These are phyloP conservation scores for Monilinia fructicola DNA, from an alignment of 2,329 filamentous ascomycete species.

Conservation along the genomic window DNA sequence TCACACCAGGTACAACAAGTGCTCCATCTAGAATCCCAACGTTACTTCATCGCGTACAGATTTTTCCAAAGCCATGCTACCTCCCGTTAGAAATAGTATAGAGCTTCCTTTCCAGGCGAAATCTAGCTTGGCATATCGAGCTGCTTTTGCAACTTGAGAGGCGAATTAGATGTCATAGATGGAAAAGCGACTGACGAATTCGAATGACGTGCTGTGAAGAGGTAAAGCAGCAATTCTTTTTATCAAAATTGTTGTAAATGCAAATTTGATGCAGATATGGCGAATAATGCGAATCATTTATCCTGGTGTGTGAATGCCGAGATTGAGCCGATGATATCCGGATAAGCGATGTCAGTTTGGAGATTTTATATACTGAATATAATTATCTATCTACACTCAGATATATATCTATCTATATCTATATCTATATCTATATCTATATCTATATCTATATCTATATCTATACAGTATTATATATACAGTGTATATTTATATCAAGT, in stretches of 20 bases:
- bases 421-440: no score
- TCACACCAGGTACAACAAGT: no score
- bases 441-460: no score
- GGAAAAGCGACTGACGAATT: not conserved
- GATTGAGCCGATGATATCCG: not conserved
- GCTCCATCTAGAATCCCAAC: no score
- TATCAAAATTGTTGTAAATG: not conserved
- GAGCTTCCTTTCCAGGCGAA: slow-evolving; percentile 3
- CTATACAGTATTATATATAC: no score
- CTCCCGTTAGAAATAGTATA: not conserved
- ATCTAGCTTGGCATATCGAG: not conserved
- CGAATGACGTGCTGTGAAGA: not conserved
- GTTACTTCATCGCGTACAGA: slow-evolving; percentile 2
- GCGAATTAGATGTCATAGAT: not conserved
- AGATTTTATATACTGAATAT: no score
- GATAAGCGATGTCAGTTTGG: no score
- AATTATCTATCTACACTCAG: no score
- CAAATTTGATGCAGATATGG: slow-evolving; percentile 12
- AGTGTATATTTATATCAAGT: no score
- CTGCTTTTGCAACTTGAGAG: not conserved
- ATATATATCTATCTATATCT: no score
- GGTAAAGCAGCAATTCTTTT: not conserved
- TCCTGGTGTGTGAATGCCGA: not conserved
- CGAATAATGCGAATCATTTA: slow-evolving; percentile 2
- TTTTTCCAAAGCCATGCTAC: slow-evolving; percentile 1